Evolutionary conservation across 2,329 filamentous ascomycete species (phyloP).

Genomic region (Ambrosiella xylebori): DNA sequence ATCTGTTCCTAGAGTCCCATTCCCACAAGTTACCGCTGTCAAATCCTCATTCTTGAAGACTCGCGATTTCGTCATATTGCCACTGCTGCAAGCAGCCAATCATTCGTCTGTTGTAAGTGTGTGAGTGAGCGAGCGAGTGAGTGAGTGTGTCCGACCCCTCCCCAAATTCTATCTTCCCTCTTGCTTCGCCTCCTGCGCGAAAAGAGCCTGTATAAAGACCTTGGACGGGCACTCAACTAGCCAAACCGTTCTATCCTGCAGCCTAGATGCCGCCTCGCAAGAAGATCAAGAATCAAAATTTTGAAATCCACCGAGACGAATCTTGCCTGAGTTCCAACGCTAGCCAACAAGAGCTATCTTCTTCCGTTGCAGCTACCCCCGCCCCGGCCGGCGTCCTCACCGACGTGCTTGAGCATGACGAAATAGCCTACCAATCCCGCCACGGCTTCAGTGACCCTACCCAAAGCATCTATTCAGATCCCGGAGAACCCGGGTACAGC

Average conservation of each 20-base stretch:
- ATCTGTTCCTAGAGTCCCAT: not conserved
- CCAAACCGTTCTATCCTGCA: not conserved
- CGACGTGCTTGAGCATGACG: not conserved
- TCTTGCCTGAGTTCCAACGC: conserved; percentile 13
- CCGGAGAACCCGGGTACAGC: conserved; percentile 8
- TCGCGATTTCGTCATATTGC: not conserved
- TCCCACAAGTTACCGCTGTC: not conserved
- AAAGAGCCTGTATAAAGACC: not conserved
- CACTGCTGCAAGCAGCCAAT: not conserved
- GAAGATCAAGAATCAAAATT: conserved; percentile 9
- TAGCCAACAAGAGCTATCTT: conserved; percentile 5
- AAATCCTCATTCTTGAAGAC: not conserved
- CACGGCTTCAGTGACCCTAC: conserved; percentile 4
- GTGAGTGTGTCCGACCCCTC: not conserved
- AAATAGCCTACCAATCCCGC: not conserved
- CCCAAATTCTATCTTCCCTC: not conserved
- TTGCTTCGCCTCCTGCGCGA: not conserved
- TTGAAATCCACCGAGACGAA: conserved; percentile 13
- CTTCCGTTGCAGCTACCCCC: not conserved
- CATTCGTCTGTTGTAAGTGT: not conserved
- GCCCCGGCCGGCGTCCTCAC: not conserved
- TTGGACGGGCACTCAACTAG: not conserved
- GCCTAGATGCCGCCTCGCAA: conserved; percentile 12
- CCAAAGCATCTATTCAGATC: conserved; percentile 9
- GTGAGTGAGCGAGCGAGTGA: not conserved